Evolutionary conservation across 345 rosid genomes (phyloP).

Genomic region (Aquilaria yunnanensis): DNA sequence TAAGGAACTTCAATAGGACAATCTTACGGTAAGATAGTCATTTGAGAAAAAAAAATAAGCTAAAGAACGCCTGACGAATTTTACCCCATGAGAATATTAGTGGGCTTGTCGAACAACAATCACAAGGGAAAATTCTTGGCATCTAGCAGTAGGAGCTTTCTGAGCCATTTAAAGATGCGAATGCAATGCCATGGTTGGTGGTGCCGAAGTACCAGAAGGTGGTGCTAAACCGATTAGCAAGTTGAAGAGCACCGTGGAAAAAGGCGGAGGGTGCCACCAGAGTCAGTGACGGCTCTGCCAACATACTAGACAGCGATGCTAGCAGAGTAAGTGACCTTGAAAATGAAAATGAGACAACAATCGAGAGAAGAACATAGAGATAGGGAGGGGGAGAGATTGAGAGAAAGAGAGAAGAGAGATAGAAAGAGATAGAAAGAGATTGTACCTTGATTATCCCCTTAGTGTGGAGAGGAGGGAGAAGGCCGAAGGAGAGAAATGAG

Average conservation of each 20-base stretch:
- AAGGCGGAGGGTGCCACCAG: conserved; percentile 37
- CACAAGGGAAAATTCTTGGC: conserved; percentile 29
- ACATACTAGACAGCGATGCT: conserved; percentile 42
- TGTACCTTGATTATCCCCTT: too few relatives aligned
- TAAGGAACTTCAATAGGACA: too few relatives aligned
- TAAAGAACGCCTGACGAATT: too few relatives aligned
- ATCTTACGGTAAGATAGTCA: too few relatives aligned
- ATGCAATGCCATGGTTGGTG: conserved; percentile 29
- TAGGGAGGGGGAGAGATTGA: too few relatives aligned
- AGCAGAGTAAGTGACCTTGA: conserved; percentile 27
- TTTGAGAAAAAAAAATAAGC: too few relatives aligned
- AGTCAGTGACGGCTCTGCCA: conserved; percentile 35
- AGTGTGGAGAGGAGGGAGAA: too few relatives aligned
- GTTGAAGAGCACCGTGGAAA: conserved; percentile 42
- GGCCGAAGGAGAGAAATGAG: too few relatives aligned
- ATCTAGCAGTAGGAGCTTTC: conserved; percentile 33
- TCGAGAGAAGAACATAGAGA: too few relatives aligned
- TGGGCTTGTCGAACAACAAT: conserved; percentile 54
- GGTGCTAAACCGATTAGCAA: conserved; percentile 41
- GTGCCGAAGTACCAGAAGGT: conserved; percentile 53
- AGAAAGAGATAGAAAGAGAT: too few relatives aligned
- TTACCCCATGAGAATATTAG: conserved; percentile 20
- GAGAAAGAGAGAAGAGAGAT: too few relatives aligned
- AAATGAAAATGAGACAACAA: too few relatives aligned
- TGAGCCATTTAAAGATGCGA: conserved; percentile 39